Evolutionary conservation across 106 monocot genomes (phyloP).

Genomic region (Dioscorea dumetorum): DNA sequence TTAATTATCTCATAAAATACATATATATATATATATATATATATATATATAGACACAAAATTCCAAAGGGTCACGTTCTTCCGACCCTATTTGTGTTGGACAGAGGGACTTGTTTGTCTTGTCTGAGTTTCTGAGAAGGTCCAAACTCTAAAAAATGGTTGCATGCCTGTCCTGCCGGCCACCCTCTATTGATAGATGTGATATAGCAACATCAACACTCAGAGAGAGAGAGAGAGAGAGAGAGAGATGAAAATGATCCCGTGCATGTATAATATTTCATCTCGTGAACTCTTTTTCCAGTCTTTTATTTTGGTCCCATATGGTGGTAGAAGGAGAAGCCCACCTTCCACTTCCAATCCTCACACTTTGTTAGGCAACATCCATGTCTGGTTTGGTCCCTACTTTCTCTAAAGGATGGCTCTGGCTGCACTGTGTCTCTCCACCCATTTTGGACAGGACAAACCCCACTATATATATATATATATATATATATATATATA

Average conservation of each 20-base stretch:
- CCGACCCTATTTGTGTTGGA: neutral
- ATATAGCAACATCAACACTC: too few relatives aligned
- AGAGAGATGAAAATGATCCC: neutral
- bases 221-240: neutral
- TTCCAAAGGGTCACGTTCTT: neutral
- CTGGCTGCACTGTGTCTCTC: too few relatives aligned
- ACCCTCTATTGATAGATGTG: neutral
- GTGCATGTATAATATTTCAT: neutral
- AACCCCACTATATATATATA: too few relatives aligned
- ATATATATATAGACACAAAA: neutral
- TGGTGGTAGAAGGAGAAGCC: neutral
- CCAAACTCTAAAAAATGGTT: too few relatives aligned
- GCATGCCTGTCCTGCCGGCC: slow-evolving; percentile 1
- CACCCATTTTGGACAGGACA: too few relatives aligned
- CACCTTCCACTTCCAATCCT: too few relatives aligned
- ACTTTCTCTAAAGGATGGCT: too few relatives aligned
- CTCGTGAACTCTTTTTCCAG: neutral
- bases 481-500: too few relatives aligned
- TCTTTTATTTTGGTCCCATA: neutral
- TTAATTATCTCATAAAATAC: neutral
- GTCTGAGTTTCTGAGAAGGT: too few relatives aligned
- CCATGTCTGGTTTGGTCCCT: too few relatives aligned
- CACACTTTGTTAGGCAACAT: too few relatives aligned
- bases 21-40: neutral
- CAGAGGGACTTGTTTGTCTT: too few relatives aligned